phyloP scores from a whole-genome alignment of 352 stramenopile species.

The Blastocystis sp. region DNA sequence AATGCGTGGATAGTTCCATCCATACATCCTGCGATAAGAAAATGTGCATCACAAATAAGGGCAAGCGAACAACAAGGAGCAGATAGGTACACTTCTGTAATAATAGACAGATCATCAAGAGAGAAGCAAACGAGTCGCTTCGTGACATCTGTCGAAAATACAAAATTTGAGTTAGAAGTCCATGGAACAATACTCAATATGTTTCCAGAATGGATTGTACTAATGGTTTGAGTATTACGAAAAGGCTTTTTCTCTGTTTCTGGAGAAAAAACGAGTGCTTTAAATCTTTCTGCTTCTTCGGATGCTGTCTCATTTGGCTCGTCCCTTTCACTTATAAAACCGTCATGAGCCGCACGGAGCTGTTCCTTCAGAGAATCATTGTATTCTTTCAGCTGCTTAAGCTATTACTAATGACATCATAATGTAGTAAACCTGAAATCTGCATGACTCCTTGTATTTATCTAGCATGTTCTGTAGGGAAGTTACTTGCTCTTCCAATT shows the following conservation, averaged over 20 bases:
- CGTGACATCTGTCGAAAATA: constrained; percentile 39
- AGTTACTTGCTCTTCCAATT: constrained; percentile 1
- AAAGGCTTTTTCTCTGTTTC: background rate
- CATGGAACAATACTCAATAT: constrained; percentile 10
- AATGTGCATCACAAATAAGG: background rate
- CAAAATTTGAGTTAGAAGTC: background rate
- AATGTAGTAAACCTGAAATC: background rate
- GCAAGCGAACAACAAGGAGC: constrained; percentile 35
- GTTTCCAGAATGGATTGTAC: background rate
- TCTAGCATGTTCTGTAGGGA: background rate
- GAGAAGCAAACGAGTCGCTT: constrained; percentile 18
- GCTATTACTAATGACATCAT: background rate
- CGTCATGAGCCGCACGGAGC: background rate
- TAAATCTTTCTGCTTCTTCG: constrained; percentile 10
- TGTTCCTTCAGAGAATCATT: constrained; percentile 58
- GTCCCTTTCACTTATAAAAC: background rate
- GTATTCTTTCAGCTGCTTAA: constrained; percentile 48
- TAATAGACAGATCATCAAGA: background rate
- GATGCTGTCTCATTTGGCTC: background rate
- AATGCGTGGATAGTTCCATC: constrained; percentile 22
- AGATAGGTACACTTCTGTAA: background rate
- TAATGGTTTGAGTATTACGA: background rate
- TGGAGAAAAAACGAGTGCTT: background rate
- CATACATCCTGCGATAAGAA: constrained; percentile 35
- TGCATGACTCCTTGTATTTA: constrained; percentile 37